Evolutionary conservation across 2,329 filamentous ascomycete species (phyloP).

Genomic region (Trichoderma atroviride): DNA sequence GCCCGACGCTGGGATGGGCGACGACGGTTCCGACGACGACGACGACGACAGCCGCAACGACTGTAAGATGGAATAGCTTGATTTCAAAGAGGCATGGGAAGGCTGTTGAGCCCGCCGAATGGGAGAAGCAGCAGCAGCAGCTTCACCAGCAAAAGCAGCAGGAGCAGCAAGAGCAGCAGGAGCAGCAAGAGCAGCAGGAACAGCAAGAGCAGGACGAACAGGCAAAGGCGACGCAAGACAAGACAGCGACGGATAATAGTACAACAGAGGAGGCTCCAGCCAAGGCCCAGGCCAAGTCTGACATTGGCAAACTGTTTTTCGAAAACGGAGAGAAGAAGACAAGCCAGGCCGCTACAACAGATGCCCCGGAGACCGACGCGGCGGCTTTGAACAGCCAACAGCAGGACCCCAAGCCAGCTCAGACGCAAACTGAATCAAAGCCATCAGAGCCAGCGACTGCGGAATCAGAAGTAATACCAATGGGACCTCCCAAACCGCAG

Average conservation of each 20-base stretch:
- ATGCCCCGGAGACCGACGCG: not conserved
- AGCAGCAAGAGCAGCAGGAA: conserved; percentile 27
- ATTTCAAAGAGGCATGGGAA: conserved; percentile 63
- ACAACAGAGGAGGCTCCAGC: not conserved
- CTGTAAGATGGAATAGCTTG: conserved; percentile 46
- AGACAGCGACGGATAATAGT: not conserved
- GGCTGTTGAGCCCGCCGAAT: conserved; percentile 57
- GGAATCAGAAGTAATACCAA: not conserved
- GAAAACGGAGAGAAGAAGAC: not conserved
- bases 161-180: conserved; percentile 19
- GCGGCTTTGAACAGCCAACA: not conserved
- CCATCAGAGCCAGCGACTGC: not conserved
- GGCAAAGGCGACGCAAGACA: not conserved
- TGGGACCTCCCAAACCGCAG: not conserved
- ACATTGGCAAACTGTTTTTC: conserved; percentile 23
- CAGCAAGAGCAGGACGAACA: not conserved
- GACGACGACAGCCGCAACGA: conserved; percentile 11
- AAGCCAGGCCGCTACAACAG: conserved; percentile 13
- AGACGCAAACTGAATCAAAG: not conserved
- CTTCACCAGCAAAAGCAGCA: conserved; percentile 26
- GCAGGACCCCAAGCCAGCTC: not conserved
- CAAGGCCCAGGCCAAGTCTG: conserved; percentile 1
- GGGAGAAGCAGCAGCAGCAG: conserved; percentile 31
- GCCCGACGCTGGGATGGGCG: conserved; percentile 21
- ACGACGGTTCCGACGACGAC: conserved; percentile 16